These are phyloP conservation scores for Cercospora zeae-maydis DNA, from an alignment of 2,329 filamentous ascomycete species.

Conservation along the genomic window DNA sequence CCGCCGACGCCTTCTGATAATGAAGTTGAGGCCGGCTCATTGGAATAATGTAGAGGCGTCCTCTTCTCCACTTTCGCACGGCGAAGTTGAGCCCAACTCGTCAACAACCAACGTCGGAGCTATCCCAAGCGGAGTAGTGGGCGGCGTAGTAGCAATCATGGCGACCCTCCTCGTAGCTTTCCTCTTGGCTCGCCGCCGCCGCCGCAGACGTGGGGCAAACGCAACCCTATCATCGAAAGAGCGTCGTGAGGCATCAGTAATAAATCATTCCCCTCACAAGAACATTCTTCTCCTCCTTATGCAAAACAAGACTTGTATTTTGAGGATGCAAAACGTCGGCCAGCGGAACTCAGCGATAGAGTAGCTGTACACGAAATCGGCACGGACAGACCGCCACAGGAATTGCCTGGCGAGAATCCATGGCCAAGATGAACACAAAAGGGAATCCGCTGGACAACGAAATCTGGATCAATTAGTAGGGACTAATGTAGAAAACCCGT, in stretches of 20 bases:
- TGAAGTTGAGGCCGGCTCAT: too few species aligned
- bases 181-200: background rate
- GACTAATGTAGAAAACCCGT: too few species aligned
- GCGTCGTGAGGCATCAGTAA: background rate
- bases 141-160: background rate
- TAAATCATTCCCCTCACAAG: background rate
- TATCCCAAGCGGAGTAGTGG: background rate
- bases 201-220: background rate
- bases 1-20: background rate
- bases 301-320: background rate
- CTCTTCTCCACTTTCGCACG: too few species aligned
- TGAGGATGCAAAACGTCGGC: background rate
- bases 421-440: background rate
- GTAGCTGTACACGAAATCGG: background rate
- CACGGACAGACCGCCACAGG: background rate
- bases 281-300: background rate
- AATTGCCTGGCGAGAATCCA: background rate
- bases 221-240: background rate
- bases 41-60: too few species aligned
- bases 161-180: background rate
- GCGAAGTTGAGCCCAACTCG: background rate
- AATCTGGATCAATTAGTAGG: too few species aligned
- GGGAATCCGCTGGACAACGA: background rate
- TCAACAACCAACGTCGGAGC: background rate
- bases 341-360: background rate